Base-by-base conservation (phyloP, 208 protist species). In the Trypanosomatidae sp. region DNA sequence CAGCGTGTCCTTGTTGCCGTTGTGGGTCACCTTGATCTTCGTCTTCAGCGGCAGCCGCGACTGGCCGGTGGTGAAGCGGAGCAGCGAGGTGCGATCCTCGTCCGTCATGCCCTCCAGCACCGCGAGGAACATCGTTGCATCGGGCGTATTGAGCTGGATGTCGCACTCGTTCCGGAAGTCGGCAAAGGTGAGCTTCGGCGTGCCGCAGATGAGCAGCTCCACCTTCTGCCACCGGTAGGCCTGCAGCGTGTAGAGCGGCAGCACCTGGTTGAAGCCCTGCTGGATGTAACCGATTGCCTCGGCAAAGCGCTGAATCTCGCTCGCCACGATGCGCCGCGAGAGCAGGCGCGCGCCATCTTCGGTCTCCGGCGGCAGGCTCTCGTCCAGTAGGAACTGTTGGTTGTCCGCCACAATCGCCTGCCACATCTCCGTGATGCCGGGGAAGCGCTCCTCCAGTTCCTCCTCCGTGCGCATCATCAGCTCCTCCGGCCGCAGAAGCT, bases 21-120 rank as follows among this genome's bases (percentile, higher is more conserved):
- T 85, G 59, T 85, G 83, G 62, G 94, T 88, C 60, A 98, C 91
- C 74, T 97, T 97, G 44, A 98, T 97, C 43, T 78, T 76, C 0
- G 88, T 84, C 70, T 89, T 92, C 13, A 97, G 75, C 46, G 93
- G 93, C 12, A 97, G 80, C 4, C 93, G 82, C 17, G 87, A 92
- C 83, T 96, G 93, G 8, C 93, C 93, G 1, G 93, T 97, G 25
- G 88, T 92, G 73, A 97, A 97, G 49, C 91, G 90, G 41, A 97
- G 83, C 15, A 97, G 83, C 22, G 90, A 82, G 33, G 84, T 90
- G 39, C 93, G 79, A 70, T 97, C 93, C 73, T 94, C 91, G 68
- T 95, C 90, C 0, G 88, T 88, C 88, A 97, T 97, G 36, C 66
- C 75, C 56, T 87, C 71, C 28, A 97, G 74, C 47, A 96, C 90